A percentile compares a stretch with the other conserved stretches of the same genome.
phyloP scores from a whole-genome alignment of 345 rosid species.

The Moricandia moricandioides region DNA sequence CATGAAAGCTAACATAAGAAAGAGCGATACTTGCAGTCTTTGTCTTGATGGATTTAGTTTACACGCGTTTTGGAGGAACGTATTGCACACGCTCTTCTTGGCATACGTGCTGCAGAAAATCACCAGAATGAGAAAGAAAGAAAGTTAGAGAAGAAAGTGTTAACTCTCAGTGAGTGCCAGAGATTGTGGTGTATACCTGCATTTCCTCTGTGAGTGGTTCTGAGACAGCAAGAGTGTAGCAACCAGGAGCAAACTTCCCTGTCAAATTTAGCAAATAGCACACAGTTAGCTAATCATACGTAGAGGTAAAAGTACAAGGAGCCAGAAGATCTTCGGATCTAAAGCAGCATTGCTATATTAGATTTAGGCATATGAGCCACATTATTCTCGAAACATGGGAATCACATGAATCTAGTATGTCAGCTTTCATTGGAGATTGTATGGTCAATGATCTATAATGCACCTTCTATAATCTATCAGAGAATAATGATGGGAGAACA shows the following conservation, averaged over 20 bases:
- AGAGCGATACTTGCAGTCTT: background rate
- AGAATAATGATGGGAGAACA: background rate
- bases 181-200: conserved; percentile 46
- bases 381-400: background rate
- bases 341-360: background rate
- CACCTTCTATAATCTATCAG: background rate
- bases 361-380: background rate
- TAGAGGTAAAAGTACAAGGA: background rate
- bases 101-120: conserved; percentile 58
- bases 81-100: conserved; percentile 82
- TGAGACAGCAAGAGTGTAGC: conserved; percentile 82
- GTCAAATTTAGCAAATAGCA: conserved; percentile 18
- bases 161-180: background rate
- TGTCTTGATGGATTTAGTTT: conserved; percentile 26
- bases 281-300: background rate
- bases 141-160: background rate
- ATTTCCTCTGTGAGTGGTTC: conserved; percentile 79
- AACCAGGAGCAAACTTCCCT: conserved; percentile 88
- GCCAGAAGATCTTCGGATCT: background rate
- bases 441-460: background rate
- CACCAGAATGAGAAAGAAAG: background rate
- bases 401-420: background rate
- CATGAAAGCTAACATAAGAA: conserved; percentile 13
- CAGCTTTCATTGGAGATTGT: background rate
- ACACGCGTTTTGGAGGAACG: conserved; percentile 63